Percentiles rank a stretch among this genome's conserved stretches.
Conservation (phyloP, 495 filamentous ascomycete species). For the Penicillium ochrochloron region DNA sequence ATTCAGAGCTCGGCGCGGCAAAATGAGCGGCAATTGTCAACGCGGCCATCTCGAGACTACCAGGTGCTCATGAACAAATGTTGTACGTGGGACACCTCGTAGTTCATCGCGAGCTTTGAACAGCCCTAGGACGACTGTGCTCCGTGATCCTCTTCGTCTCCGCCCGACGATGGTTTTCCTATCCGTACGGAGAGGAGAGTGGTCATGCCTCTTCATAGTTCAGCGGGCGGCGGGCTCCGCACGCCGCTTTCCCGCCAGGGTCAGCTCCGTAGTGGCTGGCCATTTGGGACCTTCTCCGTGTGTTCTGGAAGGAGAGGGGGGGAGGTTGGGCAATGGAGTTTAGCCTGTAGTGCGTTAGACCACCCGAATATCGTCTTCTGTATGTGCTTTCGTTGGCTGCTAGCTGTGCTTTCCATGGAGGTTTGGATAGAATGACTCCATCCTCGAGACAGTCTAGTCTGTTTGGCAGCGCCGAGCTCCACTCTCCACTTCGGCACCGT, state of each 20-base stretch:
- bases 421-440: not conserved
- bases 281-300: slow-evolving; percentile 1
- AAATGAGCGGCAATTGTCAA: slow-evolving; percentile 20
- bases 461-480: slow-evolving; percentile 14
- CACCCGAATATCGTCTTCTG: not conserved
- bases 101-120: not conserved
- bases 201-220: not conserved
- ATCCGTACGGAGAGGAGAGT: not conserved
- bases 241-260: slow-evolving; percentile 23
- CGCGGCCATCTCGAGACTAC: slow-evolving; percentile 17
- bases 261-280: not conserved
- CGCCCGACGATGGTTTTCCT: slow-evolving; percentile 20
- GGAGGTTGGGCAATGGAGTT: not conserved
- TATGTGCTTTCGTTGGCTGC: not conserved
- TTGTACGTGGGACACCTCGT: not conserved
- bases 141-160: slow-evolving; percentile 15
- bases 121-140: slow-evolving; percentile 7
- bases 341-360: slow-evolving; percentile 5
- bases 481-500: slow-evolving; percentile 35
- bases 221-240: slow-evolving; percentile 31
- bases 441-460: not conserved
- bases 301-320: slow-evolving; percentile 16
- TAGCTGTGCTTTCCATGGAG: not conserved
- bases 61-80: not conserved
- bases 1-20: slow-evolving; percentile 27